Evolutionary conservation across 345 rosid species (phyloP).

Genomic region (Raphanus raphanistrum): DNA sequence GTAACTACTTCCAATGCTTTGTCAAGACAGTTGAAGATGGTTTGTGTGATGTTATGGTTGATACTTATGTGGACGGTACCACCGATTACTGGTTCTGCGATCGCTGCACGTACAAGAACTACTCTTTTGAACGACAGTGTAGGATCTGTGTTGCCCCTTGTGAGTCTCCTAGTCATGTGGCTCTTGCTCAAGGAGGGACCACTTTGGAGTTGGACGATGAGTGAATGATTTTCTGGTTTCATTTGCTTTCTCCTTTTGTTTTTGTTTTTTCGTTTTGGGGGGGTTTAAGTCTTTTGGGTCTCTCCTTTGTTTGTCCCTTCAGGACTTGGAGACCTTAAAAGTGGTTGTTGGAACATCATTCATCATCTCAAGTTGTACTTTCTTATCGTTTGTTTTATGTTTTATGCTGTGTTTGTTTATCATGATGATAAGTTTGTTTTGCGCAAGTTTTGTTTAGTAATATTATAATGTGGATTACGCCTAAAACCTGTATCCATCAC

Average conservation of each 20-base stretch:
- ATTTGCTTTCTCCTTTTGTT: neutral
- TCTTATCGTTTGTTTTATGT: neutral
- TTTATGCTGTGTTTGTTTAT: neutral
- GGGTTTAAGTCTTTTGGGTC: too few relatives aligned
- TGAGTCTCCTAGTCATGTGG: neutral
- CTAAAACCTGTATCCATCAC: too few relatives aligned
- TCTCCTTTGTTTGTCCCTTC: neutral
- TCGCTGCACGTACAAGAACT: conserved; percentile 9
- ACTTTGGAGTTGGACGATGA: too few relatives aligned
- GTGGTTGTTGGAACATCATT: neutral
- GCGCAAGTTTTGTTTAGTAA: too few relatives aligned
- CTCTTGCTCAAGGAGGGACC: neutral
- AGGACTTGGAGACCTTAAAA: neutral
- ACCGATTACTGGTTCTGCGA: conserved; percentile 5
- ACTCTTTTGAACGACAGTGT: neutral
- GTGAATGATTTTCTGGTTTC: neutral
- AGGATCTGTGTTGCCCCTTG: neutral
- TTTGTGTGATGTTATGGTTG: conserved; percentile 14
- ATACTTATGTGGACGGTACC: neutral
- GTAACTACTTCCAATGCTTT: neutral
- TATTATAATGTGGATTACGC: too few relatives aligned
- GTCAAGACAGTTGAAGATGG: conserved; percentile 18
- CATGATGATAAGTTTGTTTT: too few relatives aligned
- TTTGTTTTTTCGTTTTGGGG: too few relatives aligned
- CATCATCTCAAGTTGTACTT: neutral